Evolutionary conservation across 371 early-diverging fungal species (phyloP), one percentile per base, ranked within the genome.

Genomic region (Basidiobolus meristosporus): DNA sequence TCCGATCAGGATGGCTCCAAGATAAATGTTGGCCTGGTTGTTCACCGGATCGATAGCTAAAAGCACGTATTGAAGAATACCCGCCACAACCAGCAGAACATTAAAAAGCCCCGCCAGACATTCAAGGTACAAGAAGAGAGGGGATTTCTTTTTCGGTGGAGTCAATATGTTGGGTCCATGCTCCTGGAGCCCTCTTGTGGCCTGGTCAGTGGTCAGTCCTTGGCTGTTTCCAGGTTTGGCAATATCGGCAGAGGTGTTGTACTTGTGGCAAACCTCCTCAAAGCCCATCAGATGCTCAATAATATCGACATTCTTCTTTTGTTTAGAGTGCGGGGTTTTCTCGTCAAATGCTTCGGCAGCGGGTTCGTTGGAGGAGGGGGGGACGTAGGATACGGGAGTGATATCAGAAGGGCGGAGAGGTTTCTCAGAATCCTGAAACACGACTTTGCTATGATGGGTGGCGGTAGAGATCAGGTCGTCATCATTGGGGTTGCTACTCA

Each of bases 121-220:
- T 39, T 82, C 68, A 18, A 89, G 35, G 53, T 73, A 93, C 41
- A 67, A 65, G 31, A 82, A 42, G 31, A 85, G 46, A 2, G 75
- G 63, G 31, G 72, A 76, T 48, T 65, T 65, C 52, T 70, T 73
- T 51, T 83, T 84, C 18, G 93, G 90, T 14, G 95, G 95, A 0
- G 83, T 66, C 42, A 93, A 63, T 15, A 68, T 41, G 53, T 93
- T 93, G 31, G 73, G 88, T 0, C 95, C 95, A 39, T 83, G 54
- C 41, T 63, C 55, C 1, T 34, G 40, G 29, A 90, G 56, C 18
- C 79, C 57, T 31, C 63, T 51, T 1, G 60, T 58, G 11, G 86
- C 90, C 32, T 66, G 68, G 7, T 56, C 63, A 0, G 56, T 32
- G 10, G 64, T 56, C 12, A 93, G 60, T n/a, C 93, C 93, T 15